Base-by-base conservation (phyloP, 2,329 filamentous ascomycete species). In the Sporothrix brasiliensis region DNA sequence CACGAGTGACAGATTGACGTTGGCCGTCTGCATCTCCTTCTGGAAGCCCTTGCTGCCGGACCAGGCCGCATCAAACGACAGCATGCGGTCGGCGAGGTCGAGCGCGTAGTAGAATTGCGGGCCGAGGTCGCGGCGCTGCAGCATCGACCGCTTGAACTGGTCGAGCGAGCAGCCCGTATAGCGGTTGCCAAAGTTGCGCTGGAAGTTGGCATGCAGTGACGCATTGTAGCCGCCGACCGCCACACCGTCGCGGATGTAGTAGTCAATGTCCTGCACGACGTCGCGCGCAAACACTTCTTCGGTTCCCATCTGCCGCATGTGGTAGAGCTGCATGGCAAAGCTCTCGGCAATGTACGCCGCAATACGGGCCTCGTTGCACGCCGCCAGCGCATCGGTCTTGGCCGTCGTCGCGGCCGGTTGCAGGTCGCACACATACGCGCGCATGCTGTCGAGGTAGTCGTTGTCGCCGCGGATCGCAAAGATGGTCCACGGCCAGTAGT, bases 401-500 rank as follows among this genome's bases (percentile, higher is more conserved):
- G 84, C 82, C 0, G 84, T 85, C 39, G 85, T 71, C 5, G 84
- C 79, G 0, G 85, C 83, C 4, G 87, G 79, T 70, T 84, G 83
- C 27, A 92, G 80, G 4, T 83, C 80, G 13, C 85, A 86, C 47
- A 95, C 85, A 77, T 92, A 95, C 4, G 85, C 84, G 21, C 92
- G 86, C 21, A 97, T 85, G 69, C 88, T 87, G 54, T 88, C 84
- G 70, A 97, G 86, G 76, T 97, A 94, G 0, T 84, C 83, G 0
- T 87, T 85, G 75, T 97, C 91, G 71, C 89, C 89, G 72, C 91
- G 88, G 49, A 97, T 82, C 52, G 91, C 89, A 70, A 92, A 90
- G 70, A 96, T 93, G 1, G 93, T 94, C 92, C 94, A 97, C 0
- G 94, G 91, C 94, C 94, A 98, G 77, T 93, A 92, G 78, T 97